phyloP scores from a whole-genome alignment of 1,139 yeast genomes.

The Candida sp. region DNA sequence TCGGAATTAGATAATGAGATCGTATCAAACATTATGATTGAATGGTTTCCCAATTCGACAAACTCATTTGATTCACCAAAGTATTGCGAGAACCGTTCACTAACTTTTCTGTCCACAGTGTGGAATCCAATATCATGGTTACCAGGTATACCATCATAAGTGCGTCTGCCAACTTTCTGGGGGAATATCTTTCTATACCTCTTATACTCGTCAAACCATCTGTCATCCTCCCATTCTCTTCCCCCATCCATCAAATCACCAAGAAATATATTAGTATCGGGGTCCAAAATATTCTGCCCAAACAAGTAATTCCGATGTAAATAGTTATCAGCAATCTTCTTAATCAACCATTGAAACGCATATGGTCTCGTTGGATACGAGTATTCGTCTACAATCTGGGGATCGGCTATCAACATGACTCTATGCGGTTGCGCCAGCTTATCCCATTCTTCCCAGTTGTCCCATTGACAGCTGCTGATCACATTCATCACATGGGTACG shows the following conservation, averaged over 20 bases:
- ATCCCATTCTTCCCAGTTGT: conserved; percentile 57
- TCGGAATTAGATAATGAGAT: conserved; percentile 62
- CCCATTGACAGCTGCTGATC: conserved; percentile 59
- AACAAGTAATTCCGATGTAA: conserved; percentile 72
- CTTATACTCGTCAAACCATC: conserved; percentile 68
- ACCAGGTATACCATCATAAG: conserved; percentile 73
- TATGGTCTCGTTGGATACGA: conserved; percentile 61
- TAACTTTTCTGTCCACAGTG: conserved; percentile 49
- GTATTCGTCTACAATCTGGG: conserved; percentile 82
- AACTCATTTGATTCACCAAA: conserved; percentile 70
- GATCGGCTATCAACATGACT: conserved; percentile 82
- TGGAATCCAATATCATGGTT: conserved; percentile 97
- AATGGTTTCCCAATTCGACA: conserved; percentile 66
- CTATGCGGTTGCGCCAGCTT: conserved; percentile 43
- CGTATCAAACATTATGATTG: conserved; percentile 74
- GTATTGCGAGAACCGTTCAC: conserved; percentile 59
- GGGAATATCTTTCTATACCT: conserved; percentile 69
- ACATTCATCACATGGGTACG: conserved; percentile 49
- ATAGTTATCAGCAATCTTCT: conserved; percentile 65
- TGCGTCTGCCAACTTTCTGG: conserved; percentile 42
- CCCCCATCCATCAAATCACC: conserved; percentile 98
- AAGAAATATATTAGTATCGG: conserved; percentile 73
- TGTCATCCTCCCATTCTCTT: conserved; percentile 63
- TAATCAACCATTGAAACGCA: conserved; percentile 42
- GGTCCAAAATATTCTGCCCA: conserved; percentile 58